Evolutionary conservation across 2,329 filamentous ascomycete species (phyloP), one percentile per base, ranked within the genome.

Genomic region (Dactylella cylindrospora): DNA sequence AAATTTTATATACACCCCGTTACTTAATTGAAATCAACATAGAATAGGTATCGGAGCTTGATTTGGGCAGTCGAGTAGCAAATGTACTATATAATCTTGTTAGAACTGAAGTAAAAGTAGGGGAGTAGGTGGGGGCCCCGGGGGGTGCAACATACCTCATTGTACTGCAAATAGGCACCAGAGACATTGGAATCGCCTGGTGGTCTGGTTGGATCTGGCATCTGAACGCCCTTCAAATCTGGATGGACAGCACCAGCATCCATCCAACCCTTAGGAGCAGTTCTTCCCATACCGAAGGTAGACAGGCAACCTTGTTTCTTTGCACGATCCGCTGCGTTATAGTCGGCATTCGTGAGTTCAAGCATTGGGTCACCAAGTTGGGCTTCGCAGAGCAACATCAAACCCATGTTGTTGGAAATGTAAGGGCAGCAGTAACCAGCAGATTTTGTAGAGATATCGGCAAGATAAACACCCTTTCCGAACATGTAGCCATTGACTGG

Each of bases 401-500:
- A 76, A 0, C 84, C 89, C 17, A 83, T 81, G 15, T 81, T 80
- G n/a, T 79, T 80, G n/a, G 84, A 86, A 60, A 75, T 78, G 66
- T 74, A 71, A 0, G 81, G 71, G 46, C 73, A 79, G 71, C 88
- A 93, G 74, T 95, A 95, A 68, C 82, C 82, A 12, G 88, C 88
- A 1, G 85, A 89, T 74, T 94, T 95, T 70, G 81, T 85, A 0
- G 83, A 85, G 78, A 90, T 90, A 69, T 94, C 88, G 2, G 88
- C 88, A 1, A 95, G 79, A 70, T 95, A 95, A 39, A 95, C 86
- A 36, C 89, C 89, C 72, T 94, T 94, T 54, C 85, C 89, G 67
- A 94, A 95, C 86, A 91, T 91, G 75, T 91, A 90, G 19, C 88
- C 88, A 3, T 78, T 80, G 0, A 83, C 83, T 0, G 88, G 90